Evolutionary conservation across 129 eudicot genomes (phyloP).

Genomic region (Silybum marianum): DNA sequence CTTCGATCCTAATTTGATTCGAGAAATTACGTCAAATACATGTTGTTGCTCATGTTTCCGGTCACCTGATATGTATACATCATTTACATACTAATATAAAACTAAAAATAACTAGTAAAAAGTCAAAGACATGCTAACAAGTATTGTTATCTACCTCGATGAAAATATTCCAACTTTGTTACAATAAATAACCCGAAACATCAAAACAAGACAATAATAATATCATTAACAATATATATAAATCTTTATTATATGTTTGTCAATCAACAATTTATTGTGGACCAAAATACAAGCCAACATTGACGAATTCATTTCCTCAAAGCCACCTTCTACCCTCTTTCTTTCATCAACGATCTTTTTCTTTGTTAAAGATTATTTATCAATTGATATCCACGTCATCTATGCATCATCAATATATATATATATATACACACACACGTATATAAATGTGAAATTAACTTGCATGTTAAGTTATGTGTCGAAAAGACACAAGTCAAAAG

Average conservation of each 20-base stretch:
- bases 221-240: too few relatives aligned
- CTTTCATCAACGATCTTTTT: neutral
- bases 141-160: neutral
- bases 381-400: neutral
- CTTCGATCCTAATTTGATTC: neutral
- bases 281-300: neutral
- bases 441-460: neutral
- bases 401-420: neutral
- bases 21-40: neutral
- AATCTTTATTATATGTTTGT: neutral
- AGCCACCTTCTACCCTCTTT: slow-evolving; percentile 1
- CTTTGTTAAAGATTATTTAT: neutral
- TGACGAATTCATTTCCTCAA: neutral
- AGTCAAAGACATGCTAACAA: neutral
- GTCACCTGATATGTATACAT: neutral
- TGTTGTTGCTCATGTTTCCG: neutral
- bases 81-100: too few relatives aligned
- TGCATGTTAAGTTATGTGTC: slow-evolving; percentile 8
- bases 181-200: neutral
- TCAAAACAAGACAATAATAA: neutral
- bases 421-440: neutral
- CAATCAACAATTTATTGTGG: neutral
- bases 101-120: neutral
- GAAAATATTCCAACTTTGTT: neutral
- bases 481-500: slow-evolving; percentile 13